phyloP scores from a whole-genome alignment of 352 stramenopile species.

The Phytophthora foliorum region DNA sequence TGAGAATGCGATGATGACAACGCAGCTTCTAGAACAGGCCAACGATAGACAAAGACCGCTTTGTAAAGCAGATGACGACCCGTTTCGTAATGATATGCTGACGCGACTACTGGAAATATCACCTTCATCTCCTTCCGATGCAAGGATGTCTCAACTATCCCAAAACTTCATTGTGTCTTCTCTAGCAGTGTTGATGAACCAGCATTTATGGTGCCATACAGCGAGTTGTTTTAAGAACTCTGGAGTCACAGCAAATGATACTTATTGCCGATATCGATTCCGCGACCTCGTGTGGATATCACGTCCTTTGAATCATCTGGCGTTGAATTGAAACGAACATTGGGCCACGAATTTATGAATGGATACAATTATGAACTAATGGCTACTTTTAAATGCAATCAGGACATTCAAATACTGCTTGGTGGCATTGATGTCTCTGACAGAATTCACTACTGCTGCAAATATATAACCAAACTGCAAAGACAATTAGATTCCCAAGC shows the following conservation, averaged over 20 bases:
- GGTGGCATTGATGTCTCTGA: too few species aligned
- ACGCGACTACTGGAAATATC: not conserved
- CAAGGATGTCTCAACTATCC: not conserved
- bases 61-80: constrained; percentile 7
- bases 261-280: not conserved
- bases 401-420: too few species aligned
- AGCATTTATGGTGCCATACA: not conserved
- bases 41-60: not conserved
- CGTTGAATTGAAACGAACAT: not conserved
- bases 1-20: too few species aligned
- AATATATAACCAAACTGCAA: too few species aligned
- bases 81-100: constrained; percentile 9
- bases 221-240: not conserved
- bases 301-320: not conserved
- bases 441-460: too few species aligned
- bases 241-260: not conserved
- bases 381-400: not conserved
- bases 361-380: constrained; percentile 9
- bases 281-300: not conserved
- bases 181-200: not conserved
- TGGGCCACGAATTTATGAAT: constrained; percentile 10
- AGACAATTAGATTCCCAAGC: not conserved
- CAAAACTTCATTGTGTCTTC: not conserved
- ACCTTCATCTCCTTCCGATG: not conserved
- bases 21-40: too few species aligned